Base-by-base conservation (phyloP, 495 filamentous ascomycete genomes). In the Penicillium ochrochloron region DNA sequence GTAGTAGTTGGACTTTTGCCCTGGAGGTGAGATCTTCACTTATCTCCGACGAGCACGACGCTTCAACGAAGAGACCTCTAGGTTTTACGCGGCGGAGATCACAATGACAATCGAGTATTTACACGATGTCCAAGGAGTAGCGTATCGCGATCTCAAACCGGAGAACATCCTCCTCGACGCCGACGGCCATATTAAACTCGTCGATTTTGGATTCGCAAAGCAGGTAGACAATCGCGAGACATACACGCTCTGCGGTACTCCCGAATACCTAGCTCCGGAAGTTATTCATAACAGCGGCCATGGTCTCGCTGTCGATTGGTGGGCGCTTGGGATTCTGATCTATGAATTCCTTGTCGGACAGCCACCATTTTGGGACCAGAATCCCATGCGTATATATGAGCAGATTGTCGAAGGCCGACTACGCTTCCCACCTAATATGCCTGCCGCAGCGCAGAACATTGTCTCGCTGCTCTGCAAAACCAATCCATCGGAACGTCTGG, bases 161-260 rank as follows among this genome's bases (percentile, higher is more conserved):
- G 95, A 99, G 75, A 99, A 99, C 71, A 90, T 99, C 52, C 82
- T 98, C 23, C 82, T 98, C 25, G 95, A 97, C 75, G 91, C 86
- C 17, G 87, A 97, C 37, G 95, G 95, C 6, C 95, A 99, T 76
- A 86, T 99, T 72, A 97, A 95, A 76, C 83, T 98, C 39, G 94
- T 98, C n/a, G 95, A 99, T 76, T 99, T 99, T 77, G 95, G 95
- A 0, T 98, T 99, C 73, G 95, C 95, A 33, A 98, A 98, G 81
- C 75, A 81, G 68, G 73, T 81, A 7, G 75, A 70, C 44, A 74
- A 82, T 53, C 79, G 74, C 37, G 93, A 97, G 80, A 99, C 94
- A 5, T 98, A 97, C 74, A 99, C 95, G 8, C 85, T 97, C 3
- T 98, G 95, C 70, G 95, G 95, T 25, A 99, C 95, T 0, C 95